Evolutionary conservation across 306 rosid species (phyloP), one percentile per base, ranked within the genome.

Genomic region (Dalbergia cochinchinensis): DNA sequence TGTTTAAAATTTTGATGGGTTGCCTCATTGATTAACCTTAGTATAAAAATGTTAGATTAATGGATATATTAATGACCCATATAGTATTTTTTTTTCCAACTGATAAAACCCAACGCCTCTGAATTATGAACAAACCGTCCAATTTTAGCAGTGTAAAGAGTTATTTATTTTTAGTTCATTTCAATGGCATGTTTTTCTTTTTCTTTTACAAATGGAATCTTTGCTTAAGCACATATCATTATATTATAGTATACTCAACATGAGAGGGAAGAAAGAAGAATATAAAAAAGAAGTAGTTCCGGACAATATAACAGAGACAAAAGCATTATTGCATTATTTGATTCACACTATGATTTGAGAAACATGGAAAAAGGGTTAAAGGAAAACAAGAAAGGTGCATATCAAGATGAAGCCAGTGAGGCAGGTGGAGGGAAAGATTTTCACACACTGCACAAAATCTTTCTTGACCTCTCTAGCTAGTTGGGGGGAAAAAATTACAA

Each of bases 261-360:
- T 11, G 44, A 16, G 54, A 62, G 48, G 11, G 26, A 18, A 18
- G 4, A 19, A 12, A 16, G 19, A 19, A 20, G 8, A 11, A 33
- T 13, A 35, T 16, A 3, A 72, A 22, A 16, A 39, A 6, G 11
- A 37, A 35, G 22, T 5, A 37, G 35, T 19, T 67, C 3, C 5
- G 1, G 50, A 74, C 42, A 34, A 71, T 53, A 53, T 55, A 75
- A 60, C 20, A 76, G 55, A 54, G 75, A 66, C 47, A 79, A 83
- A 69, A 73, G 65, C 80, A 69, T 50, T 41, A 83, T 69, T 65
- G 35, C 82, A 51, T 86, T 86, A 85, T 86, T 77, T 75, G 71
- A 57, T 77, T 74, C 68, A 74, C 62, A 64, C 57, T 65, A 66
- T 42, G 71, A 15, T 59, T 61, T 76, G 22, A 26, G 41, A 55